Evolutionary conservation across 257 asterid species (phyloP), one percentile per base, ranked within the genome.

Genomic region (Coffea canephora): DNA sequence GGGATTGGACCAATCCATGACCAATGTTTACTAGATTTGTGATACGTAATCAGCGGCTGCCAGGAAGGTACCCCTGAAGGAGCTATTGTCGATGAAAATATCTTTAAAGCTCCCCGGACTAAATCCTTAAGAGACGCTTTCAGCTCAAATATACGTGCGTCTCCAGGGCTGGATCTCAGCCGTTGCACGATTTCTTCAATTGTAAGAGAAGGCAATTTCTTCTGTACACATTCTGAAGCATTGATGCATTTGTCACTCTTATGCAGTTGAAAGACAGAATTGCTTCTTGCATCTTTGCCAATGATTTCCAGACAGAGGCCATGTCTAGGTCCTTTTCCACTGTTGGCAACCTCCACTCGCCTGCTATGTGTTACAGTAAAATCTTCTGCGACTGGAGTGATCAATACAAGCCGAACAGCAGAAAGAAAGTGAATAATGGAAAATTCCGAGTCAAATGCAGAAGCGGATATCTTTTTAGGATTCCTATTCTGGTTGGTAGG

Each of bases 1-100:
- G 83, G 69, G 13, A 75, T 34, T 41, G 87, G 87, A 66, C 87
- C 87, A 1, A 43, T 41, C 85, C 87, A 84, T 0, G 72, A 73
- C 87, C 87, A 84, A 27, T 5, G 39, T 78, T 67, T 84, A 14
- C 68, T 71, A 25, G 34, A 36, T 36, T 67, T 70, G 4, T 78
- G 48, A 34, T 81, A 79, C 6, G 16, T 48, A 8, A 78, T 54
- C 0, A 84, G 69, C 9, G 79, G 55, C 41, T 54, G 34, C 86
- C 83, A 78, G n/a, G 52, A 27, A 27, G 36, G 5, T 25, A 67
- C 45, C 46, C 80, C 83, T 0, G 73, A 66, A 6, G 86, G 83
- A 25, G 80, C 76, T 13, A 49, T 23, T 52, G 41, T 48, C 13
- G 83, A 78, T 52, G 81, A 64, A 71, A 84, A 79, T n/a, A 84